phyloP scores from a whole-genome alignment of 2,329 filamentous ascomycete species.

The Diaporthe sp. region DNA sequence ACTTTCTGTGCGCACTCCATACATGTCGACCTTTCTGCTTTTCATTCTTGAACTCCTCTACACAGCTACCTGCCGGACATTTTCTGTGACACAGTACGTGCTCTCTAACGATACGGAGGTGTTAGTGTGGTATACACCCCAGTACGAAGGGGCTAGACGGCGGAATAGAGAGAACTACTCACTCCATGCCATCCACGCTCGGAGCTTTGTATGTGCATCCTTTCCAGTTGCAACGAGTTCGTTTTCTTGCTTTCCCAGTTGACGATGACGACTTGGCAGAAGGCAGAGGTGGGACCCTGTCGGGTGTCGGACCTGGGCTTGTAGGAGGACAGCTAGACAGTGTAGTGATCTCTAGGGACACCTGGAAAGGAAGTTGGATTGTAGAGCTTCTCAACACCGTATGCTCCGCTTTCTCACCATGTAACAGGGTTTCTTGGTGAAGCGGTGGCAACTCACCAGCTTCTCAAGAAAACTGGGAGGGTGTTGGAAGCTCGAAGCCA shows the following conservation, averaged over 20 bases:
- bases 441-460: not conserved
- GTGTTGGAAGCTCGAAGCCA: not conserved
- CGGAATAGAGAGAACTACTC: not conserved
- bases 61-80: not conserved
- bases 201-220: not conserved
- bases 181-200: not conserved
- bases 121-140: not conserved
- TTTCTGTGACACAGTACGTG: not conserved
- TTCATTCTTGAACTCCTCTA: not conserved
- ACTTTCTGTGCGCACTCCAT: not conserved
- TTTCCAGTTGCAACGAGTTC: not conserved
- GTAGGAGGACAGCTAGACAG: not conserved
- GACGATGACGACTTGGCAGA: not conserved
- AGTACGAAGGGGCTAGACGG: not conserved
- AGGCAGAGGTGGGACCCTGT: not conserved
- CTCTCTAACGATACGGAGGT: not conserved
- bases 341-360: not conserved
- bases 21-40: not conserved
- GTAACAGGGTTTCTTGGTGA: not conserved
- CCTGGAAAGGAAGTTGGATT: not conserved
- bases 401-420: not conserved
- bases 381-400: not conserved
- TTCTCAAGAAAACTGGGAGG: not conserved
- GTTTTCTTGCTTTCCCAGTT: not conserved
- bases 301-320: not conserved